Percentiles rank a stretch among this genome's conserved stretches.
Evolutionary conservation across 2,329 filamentous ascomycete species (phyloP).

Genomic region (Ceratocystiopsis brevicomis): DNA sequence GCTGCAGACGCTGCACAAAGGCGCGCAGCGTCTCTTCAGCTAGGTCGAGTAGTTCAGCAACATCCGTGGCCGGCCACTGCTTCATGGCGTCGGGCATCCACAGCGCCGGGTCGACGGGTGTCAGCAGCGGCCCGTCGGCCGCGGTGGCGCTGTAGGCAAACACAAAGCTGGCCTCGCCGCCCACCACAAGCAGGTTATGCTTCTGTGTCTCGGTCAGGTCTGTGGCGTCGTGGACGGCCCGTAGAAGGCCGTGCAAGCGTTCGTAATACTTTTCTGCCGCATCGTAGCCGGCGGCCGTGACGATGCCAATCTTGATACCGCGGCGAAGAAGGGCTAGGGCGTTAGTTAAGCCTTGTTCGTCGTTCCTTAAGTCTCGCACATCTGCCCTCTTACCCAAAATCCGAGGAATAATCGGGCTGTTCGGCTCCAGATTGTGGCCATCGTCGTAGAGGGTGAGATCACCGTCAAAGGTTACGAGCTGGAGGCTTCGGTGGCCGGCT

Average conservation of each 20-base stretch:
- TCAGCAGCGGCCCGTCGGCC: slow-evolving; percentile 47
- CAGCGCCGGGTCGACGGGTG: slow-evolving; percentile 41
- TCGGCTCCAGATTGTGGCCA: slow-evolving; percentile 55
- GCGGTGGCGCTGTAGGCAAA: slow-evolving; percentile 55
- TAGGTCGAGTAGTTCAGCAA: slow-evolving; percentile 65
- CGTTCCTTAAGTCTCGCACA: too few species aligned
- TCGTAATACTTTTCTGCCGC: slow-evolving; percentile 72
- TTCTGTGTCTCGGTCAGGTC: slow-evolving; percentile 46
- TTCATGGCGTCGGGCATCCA: slow-evolving; percentile 70
- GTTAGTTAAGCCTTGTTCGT: too few species aligned
- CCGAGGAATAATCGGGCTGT: slow-evolving; percentile 57
- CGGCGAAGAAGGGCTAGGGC: slow-evolving; percentile 48
- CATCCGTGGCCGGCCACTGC: slow-evolving; percentile 57
- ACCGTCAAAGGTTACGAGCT: slow-evolving; percentile 89
- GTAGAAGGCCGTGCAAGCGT: slow-evolving; percentile 69
- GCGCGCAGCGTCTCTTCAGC: slow-evolving; percentile 71
- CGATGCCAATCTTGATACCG: slow-evolving; percentile 77
- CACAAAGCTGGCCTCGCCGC: slow-evolving; percentile 89
- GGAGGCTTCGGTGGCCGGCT: slow-evolving; percentile 23
- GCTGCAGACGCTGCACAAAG: slow-evolving; percentile 58
- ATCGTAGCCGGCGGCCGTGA: slow-evolving; percentile 90
- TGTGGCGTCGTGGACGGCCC: slow-evolving; percentile 41
- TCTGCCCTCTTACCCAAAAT: slow-evolving; percentile 25
- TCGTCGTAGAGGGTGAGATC: slow-evolving; percentile 94
- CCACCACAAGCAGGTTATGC: slow-evolving; percentile 73